Evolutionary conservation across 192 early-diverging fungal genomes (phyloP).

Genomic region (Umbelopsis sp.): DNA sequence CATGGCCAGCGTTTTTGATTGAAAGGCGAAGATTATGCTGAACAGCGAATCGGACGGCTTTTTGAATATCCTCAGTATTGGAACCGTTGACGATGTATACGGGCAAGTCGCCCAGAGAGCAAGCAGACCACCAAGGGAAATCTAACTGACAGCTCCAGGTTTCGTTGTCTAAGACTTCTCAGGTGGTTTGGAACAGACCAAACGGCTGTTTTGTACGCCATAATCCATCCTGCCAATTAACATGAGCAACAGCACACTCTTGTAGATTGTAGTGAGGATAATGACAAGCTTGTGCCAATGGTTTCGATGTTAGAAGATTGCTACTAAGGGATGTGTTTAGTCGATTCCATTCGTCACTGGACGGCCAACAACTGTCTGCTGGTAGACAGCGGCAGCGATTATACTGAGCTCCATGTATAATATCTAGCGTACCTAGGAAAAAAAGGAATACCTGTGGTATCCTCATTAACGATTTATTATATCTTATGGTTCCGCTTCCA

Average conservation of each 20-base stretch:
- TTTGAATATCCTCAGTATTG: constrained; percentile 31
- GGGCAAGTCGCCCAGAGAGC: constrained; percentile 35
- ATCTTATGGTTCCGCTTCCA: too few relatives aligned
- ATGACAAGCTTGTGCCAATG: neutral
- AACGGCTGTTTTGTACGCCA: neutral
- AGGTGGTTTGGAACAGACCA: neutral
- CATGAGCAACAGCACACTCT: neutral
- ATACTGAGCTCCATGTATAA: too few relatives aligned
- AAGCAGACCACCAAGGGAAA: neutral
- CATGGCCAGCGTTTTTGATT: constrained; percentile 61
- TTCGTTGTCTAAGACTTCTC: neutral
- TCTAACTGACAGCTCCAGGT: neutral
- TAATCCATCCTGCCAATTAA: neutral
- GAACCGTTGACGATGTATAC: constrained; percentile 38
- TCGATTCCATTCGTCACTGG: neutral
- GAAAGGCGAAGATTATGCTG: constrained; percentile 47
- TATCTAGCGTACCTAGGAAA: too few relatives aligned
- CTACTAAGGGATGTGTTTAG: neutral
- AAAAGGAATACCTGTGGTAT: too few relatives aligned
- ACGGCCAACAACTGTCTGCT: too few relatives aligned
- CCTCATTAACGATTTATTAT: too few relatives aligned
- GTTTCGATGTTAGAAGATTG: neutral
- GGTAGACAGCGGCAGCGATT: too few relatives aligned
- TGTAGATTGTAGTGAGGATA: neutral
- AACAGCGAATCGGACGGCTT: constrained; percentile 35